These are phyloP conservation scores for Rhododendron henanense DNA, from an alignment of 148 eudicot species.

Conservation along the genomic window DNA sequence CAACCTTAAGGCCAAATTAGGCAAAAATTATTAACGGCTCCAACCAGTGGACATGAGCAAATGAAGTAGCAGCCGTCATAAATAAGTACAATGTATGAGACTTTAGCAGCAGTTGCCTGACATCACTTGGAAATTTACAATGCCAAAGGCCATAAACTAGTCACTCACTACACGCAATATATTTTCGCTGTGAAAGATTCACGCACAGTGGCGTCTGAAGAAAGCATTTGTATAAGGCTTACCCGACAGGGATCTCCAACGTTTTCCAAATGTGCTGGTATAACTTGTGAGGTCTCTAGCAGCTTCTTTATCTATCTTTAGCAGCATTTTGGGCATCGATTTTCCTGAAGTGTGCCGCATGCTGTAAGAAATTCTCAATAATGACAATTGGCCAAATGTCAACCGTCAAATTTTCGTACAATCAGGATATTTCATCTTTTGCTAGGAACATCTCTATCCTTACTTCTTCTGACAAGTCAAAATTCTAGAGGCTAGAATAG, in stretches of 20 bases:
- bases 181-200: neutral
- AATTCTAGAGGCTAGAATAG: too few relatives aligned
- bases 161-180: neutral
- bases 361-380: neutral
- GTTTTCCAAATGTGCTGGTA: neutral
- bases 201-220: neutral
- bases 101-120: neutral
- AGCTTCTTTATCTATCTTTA: neutral
- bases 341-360: neutral
- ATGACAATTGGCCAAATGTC: neutral
- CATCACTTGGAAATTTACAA: neutral
- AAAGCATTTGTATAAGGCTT: neutral
- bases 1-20: neutral
- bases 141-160: neutral
- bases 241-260: neutral
- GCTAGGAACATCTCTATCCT: neutral
- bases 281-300: neutral
- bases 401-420: neutral
- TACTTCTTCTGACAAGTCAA: neutral
- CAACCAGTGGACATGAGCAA: neutral
- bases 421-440: neutral
- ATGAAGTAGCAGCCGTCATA: neutral
- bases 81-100: neutral
- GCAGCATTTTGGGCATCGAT: neutral
- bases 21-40: too few relatives aligned